Evolutionary conservation across 1,284 basidiomycete species (phyloP).

Genomic region (Kwoniella shivajii): DNA sequence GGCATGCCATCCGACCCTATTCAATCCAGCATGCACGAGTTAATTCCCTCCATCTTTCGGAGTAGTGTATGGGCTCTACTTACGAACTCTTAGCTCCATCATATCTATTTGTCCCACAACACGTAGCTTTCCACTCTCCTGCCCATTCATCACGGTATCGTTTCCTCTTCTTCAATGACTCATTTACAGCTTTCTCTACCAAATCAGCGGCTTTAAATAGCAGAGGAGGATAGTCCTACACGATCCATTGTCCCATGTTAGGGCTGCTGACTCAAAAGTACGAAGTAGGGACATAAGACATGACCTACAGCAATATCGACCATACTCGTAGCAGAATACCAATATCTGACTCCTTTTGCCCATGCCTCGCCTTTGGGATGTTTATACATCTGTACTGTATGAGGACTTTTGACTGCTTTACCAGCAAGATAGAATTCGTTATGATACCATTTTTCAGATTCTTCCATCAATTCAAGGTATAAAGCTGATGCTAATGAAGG

Average conservation of each 20-base stretch:
- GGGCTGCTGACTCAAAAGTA: neutral
- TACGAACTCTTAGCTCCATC: slow-evolving; percentile 69
- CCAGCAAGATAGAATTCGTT: slow-evolving; percentile 50
- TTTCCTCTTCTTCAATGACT: slow-evolving; percentile 64
- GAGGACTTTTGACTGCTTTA: slow-evolving; percentile 61
- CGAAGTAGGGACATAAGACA: neutral
- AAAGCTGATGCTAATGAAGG: slow-evolving; percentile 63
- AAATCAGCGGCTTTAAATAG: slow-evolving; percentile 79
- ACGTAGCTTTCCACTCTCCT: slow-evolving; percentile 79
- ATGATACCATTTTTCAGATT: slow-evolving; percentile 40
- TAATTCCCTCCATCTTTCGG: too few species aligned
- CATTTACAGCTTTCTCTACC: slow-evolving; percentile 75
- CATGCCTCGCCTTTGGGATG: slow-evolving; percentile 17
- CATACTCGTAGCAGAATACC: slow-evolving; percentile 34
- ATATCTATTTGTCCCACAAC: slow-evolving; percentile 89
- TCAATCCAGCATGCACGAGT: slow-evolving; percentile 2
- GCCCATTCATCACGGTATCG: slow-evolving; percentile 75
- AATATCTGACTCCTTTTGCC: slow-evolving; percentile 25
- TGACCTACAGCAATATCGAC: slow-evolving; percentile 18
- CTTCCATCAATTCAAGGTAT: slow-evolving; percentile 58
- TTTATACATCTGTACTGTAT: slow-evolving; percentile 57
- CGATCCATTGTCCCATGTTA: neutral
- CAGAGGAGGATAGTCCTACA: slow-evolving; percentile 62
- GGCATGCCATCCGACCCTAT: slow-evolving; percentile 79
- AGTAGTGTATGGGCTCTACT: slow-evolving; percentile 10